Base-by-base conservation (phyloP, 1,139 yeast genomes). In the Geotrichum aggregatum region DNA sequence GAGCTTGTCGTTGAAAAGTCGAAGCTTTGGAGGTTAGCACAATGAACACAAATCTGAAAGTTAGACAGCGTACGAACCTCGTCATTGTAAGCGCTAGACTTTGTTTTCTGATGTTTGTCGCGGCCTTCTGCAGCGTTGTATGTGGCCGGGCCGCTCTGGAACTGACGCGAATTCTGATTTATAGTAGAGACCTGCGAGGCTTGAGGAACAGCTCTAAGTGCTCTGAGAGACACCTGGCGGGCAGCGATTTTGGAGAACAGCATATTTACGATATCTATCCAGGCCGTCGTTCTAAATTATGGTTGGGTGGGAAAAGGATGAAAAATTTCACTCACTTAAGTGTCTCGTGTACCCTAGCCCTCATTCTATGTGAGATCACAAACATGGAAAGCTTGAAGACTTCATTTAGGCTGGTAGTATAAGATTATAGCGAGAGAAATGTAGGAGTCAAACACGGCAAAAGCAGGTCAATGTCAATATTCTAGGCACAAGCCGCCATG, bases 171-270 rank as follows among this genome's bases (percentile, higher is more conserved):
- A 19, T 44, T 39, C 43, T 44, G 55, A 34, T 45, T 45, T 26
- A 49, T 49, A 11, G 44, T 19, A 22, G 52, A 43, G 10, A 49
- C 48, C 13, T 44, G 14, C 2, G 55, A 45, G 4, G 51, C 49
- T 22, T 52, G 54, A 21, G 52, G 54, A 6, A 50, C 56, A 5
- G 56, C 51, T 26, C 54, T 44, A 3, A 54, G 38, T 8, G 56
- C 56, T 13, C 56, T 21, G n/a, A 54, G 44, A n/a, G 56, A 54
- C 3, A 49, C 52, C 47, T 54, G 56, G 13, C 56, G 56, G 16
- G 54, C 39, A n/a, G 54, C 52, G 18, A 54, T 24, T 48, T 54
- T 54, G 7, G 54, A 50, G 18, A 54, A 43, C 19, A 54, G 33
- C 56, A 54, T 54, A 14, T 13, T 49, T 28, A 13, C n/a, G 13